Conservation (phyloP, 1,284 basidiomycete species). For the Leccinum laetum region DNA sequence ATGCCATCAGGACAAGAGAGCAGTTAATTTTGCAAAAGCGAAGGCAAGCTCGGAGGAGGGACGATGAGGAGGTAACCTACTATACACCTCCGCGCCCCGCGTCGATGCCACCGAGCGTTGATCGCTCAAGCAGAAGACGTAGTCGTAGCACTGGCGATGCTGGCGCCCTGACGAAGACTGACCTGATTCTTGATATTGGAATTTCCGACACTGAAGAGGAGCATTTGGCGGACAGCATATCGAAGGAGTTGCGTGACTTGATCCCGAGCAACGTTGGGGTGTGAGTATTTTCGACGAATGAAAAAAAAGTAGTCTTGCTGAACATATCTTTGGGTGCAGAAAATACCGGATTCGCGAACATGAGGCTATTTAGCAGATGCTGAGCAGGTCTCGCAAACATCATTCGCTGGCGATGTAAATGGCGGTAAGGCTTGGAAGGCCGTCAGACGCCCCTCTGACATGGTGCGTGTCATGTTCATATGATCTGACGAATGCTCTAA, state of each 20-base stretch:
- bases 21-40: conserved; percentile 73
- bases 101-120: conserved; percentile 34
- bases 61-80: conserved; percentile 46
- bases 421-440: conserved; percentile 85
- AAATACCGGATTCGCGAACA: conserved; percentile 68
- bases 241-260: conserved; percentile 64
- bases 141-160: conserved; percentile 77
- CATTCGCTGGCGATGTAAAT: conserved; percentile 78
- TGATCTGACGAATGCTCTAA: conserved; percentile 2
- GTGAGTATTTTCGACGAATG: conserved; percentile 38
- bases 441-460: conserved; percentile 88
- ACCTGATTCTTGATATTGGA: conserved; percentile 42
- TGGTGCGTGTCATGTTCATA: conserved; percentile 54
- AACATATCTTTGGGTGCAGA: conserved; percentile 33
- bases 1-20: conserved; percentile 66
- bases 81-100: conserved; percentile 30
- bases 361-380: conserved; percentile 73
- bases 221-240: conserved; percentile 62
- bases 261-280: conserved; percentile 44
- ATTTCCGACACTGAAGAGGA: conserved; percentile 47
- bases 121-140: conserved; percentile 56
- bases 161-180: conserved; percentile 40
- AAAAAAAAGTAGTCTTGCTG: background rate
- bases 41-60: conserved; percentile 56
- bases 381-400: conserved; percentile 68